A percentile compares a stretch with the other conserved stretches of the same genome.
phyloP scores from a whole-genome alignment of 768 basidiomycete genomes.

The Phaffia australis region DNA sequence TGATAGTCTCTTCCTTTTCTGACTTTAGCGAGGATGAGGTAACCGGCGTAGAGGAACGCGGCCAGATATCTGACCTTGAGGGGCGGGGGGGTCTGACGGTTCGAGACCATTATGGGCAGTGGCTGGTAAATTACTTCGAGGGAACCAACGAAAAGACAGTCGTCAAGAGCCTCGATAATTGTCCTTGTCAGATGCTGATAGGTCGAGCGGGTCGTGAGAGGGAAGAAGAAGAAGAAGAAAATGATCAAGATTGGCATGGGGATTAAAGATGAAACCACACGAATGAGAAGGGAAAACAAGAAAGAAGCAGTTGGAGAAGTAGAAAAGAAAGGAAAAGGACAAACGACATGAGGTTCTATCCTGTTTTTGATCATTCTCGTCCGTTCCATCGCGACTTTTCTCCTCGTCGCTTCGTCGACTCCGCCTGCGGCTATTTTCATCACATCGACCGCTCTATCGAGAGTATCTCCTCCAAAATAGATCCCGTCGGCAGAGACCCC shows the following conservation, averaged over 20 bases:
- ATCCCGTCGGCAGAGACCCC: slow-evolving; percentile 16
- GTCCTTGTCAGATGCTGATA: slow-evolving; percentile 32
- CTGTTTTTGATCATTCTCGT: slow-evolving; percentile 59
- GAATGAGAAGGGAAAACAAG: neutral
- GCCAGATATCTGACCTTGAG: slow-evolving; percentile 77
- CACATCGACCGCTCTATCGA: slow-evolving; percentile 44
- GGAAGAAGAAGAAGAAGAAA: neutral
- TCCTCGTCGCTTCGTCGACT: slow-evolving; percentile 69
- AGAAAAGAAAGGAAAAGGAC: slow-evolving; percentile 13
- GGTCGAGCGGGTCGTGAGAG: too few species aligned
- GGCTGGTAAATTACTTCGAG: slow-evolving; percentile 72
- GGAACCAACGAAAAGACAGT: slow-evolving; percentile 69
- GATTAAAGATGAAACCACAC: too few species aligned
- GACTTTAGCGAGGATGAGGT: slow-evolving; percentile 76
- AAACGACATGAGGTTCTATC: slow-evolving; percentile 42
- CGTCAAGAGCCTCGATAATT: slow-evolving; percentile 55
- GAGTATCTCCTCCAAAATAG: slow-evolving; percentile 32
- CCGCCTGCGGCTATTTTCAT: slow-evolving; percentile 66
- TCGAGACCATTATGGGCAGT: too few species aligned
- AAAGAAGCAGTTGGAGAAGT: neutral
- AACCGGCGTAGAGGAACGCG: slow-evolving; percentile 78
- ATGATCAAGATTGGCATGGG: neutral
- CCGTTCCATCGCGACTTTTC: slow-evolving; percentile 55
- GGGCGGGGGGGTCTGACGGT: too few species aligned
- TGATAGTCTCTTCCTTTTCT: slow-evolving; percentile 65